Evolutionary conservation across 345 rosid species (phyloP), one percentile per base, ranked within the genome.

Genomic region (Carallia brachiata): DNA sequence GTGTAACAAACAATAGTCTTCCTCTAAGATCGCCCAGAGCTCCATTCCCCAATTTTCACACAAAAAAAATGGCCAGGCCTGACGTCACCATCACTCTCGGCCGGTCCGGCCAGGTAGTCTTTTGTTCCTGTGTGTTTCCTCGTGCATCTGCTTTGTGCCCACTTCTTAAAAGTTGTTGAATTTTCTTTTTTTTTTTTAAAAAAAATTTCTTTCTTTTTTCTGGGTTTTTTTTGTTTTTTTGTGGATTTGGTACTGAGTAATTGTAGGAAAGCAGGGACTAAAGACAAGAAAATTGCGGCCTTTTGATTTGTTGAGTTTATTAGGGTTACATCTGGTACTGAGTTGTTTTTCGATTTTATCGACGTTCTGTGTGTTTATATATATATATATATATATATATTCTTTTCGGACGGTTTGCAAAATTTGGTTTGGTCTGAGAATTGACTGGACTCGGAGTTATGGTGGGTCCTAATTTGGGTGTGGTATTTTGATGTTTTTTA

Each of bases 21-120:
- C 28, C 6, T 56, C 31, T 3, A 13, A 7, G 32, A 56, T 52
- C 44, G 15, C 13, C 15, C 23, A 23, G 36, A 54, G 16, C 34
- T 39, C 52, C 5, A 1, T 50, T 23, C 31, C 34, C 73, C 4
- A 19, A 1, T 2, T 12, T 15, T 44, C 3, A 4, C 62, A 36
- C 59, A 10, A 13, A 3, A 2, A 0, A 12, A 44, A 83, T 84
- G 87, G 68, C 77, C 8, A 63, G 71, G 16, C 70, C 78, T n/a
- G 55, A 57, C 23, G 64, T 84, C 64, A 81, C 80, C 70, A 77
- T 84, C 80, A 81, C 85, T 70, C 66, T 77, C 7, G 85, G 81
- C 30, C 74, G 83, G 60, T 37, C 76, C n/a, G 83, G 81, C 72
- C 79, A 72, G 85, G 87, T 81, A 61, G 47, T 4, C 4, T 44